Evolutionary conservation across 164 flowering plant species (phyloP).

Genomic region (Sextonia rubra): DNA sequence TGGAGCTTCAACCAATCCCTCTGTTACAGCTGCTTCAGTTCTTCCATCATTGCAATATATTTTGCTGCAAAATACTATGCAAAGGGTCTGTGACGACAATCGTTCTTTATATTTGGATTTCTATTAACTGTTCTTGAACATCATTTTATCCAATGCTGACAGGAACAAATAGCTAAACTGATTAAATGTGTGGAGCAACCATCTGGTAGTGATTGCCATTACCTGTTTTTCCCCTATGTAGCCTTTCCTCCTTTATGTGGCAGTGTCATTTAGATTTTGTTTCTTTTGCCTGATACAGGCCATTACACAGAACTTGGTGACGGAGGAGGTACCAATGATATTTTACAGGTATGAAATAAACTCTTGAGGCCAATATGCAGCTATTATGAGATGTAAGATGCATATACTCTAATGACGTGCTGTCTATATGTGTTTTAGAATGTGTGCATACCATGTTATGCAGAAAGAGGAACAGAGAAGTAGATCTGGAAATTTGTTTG

Average conservation of each 20-base stretch:
- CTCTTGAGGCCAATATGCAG: background rate
- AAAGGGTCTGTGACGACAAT: conserved; percentile 33
- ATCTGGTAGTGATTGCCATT: conserved; percentile 31
- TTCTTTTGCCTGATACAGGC: conserved; percentile 2
- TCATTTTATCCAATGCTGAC: conserved; percentile 16
- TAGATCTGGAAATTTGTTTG: too few relatives aligned
- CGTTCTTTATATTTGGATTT: conserved; percentile 1
- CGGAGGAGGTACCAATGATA: background rate
- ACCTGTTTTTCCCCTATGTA: conserved; percentile 1
- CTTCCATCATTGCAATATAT: conserved; percentile 67
- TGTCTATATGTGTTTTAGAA: too few relatives aligned
- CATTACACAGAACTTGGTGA: conserved; percentile 1
- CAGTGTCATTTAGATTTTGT: background rate
- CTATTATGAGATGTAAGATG: too few relatives aligned
- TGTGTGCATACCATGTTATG: too few relatives aligned
- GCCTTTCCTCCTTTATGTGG: background rate
- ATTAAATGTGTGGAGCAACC: conserved; percentile 41
- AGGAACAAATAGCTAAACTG: conserved; percentile 56
- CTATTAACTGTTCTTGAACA: conserved; percentile 2
- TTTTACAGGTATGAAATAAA: background rate
- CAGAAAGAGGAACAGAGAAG: too few relatives aligned
- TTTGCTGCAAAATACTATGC: conserved; percentile 51
- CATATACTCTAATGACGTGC: too few relatives aligned
- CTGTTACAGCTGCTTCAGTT: conserved; percentile 37
- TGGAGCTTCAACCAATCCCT: conserved; percentile 38